Percentiles rank a stretch among this genome's conserved stretches.
These are phyloP conservation scores for Saturnispora diversa DNA, from an alignment of 805 yeast genomes.

Conservation along the genomic window DNA sequence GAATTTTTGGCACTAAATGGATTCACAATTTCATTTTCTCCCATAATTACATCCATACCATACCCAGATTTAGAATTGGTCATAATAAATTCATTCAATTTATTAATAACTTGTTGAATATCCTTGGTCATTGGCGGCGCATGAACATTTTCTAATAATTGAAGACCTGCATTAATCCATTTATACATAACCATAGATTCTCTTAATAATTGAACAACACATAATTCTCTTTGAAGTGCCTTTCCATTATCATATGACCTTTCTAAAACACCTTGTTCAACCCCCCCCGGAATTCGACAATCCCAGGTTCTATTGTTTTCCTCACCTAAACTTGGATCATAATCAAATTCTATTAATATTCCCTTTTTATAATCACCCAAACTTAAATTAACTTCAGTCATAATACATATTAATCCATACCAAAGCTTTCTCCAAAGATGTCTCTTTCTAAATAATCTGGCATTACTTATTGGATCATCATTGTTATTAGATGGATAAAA, in stretches of 20 bases:
- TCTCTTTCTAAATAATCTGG: slow-evolving; percentile 28
- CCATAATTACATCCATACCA: slow-evolving; percentile 21
- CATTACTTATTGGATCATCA: slow-evolving; percentile 25
- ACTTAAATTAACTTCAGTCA: slow-evolving; percentile 29
- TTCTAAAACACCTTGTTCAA: slow-evolving; percentile 30
- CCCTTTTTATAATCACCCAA: slow-evolving; percentile 34
- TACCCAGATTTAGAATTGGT: slow-evolving; percentile 26
- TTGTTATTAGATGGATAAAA: slow-evolving; percentile 22
- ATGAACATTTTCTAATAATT: slow-evolving; percentile 29
- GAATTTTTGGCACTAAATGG: slow-evolving; percentile 15
- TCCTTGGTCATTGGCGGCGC: slow-evolving; percentile 29
- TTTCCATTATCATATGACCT: slow-evolving; percentile 27
- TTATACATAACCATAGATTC: slow-evolving; percentile 40
- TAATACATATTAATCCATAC: slow-evolving; percentile 30
- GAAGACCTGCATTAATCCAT: slow-evolving; percentile 35
- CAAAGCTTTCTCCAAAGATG: slow-evolving; percentile 36
- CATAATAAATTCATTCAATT: slow-evolving; percentile 25
- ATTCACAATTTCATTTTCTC: slow-evolving; percentile 14
- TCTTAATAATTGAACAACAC: slow-evolving; percentile 41
- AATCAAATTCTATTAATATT: slow-evolving; percentile 30
- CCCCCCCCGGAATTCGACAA: slow-evolving; percentile 32
- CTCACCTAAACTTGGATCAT: slow-evolving; percentile 30
- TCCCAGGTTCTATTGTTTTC: slow-evolving; percentile 30
- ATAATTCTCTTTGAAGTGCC: slow-evolving; percentile 32
- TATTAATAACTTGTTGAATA: slow-evolving; percentile 25